Percentiles rank a stretch among this genome's conserved stretches.
Conservation (phyloP, 83 land plant genomes). For the Thuja plicata region DNA sequence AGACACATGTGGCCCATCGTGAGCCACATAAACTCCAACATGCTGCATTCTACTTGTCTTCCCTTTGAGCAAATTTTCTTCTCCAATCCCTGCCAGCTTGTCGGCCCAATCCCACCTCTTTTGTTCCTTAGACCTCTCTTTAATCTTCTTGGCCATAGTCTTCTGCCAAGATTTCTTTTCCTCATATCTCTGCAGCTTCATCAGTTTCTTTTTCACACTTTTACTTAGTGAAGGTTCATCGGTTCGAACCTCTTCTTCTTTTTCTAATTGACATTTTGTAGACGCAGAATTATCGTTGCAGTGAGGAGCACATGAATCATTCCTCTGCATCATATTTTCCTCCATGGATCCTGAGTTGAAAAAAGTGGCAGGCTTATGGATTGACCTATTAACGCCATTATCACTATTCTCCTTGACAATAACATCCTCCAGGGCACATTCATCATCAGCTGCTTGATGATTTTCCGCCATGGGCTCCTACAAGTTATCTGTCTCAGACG, state of each 20-base stretch:
- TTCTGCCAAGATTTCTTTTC: slow-evolving; percentile 64
- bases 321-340: neutral
- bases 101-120: slow-evolving; percentile 83
- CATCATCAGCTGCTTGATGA: too few relatives aligned
- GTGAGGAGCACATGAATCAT: neutral
- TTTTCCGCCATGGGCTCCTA: too few relatives aligned
- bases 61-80: too few relatives aligned
- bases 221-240: slow-evolving; percentile 49
- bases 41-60: too few relatives aligned
- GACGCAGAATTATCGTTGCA: neutral
- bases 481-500: too few relatives aligned
- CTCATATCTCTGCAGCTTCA: slow-evolving; percentile 65
- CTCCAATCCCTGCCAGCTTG: slow-evolving; percentile 53
- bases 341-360: neutral
- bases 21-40: too few relatives aligned
- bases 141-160: slow-evolving; percentile 53
- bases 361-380: too few relatives aligned
- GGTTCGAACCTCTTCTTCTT: neutral
- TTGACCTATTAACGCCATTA: too few relatives aligned
- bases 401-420: too few relatives aligned
- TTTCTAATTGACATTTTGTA: neutral
- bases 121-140: slow-evolving; percentile 51
- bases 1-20: too few relatives aligned
- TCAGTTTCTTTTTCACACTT: slow-evolving; percentile 69
- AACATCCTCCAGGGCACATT: too few relatives aligned